Percentiles rank a stretch among this genome's conserved stretches.
Conservation (phyloP, 2,329 filamentous ascomycete species). For the Chaetomiaceae sp. region DNA sequence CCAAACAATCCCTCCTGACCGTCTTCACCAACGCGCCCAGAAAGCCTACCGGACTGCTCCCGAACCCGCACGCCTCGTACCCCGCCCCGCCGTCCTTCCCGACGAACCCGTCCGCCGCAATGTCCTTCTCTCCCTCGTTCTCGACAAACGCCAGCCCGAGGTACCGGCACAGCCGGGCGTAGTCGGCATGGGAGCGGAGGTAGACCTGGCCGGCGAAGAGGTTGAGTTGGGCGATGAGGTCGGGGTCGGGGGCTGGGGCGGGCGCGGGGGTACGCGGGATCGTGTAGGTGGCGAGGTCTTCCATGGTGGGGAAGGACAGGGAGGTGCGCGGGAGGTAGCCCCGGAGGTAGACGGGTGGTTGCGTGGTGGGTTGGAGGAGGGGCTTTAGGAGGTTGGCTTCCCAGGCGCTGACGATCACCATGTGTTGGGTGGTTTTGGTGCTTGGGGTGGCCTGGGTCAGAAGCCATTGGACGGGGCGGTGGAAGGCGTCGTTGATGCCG, state of each 20-base stretch:
- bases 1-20: constrained; percentile 27
- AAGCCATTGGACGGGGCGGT: constrained; percentile 53
- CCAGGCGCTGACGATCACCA: constrained; percentile 56
- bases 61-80: constrained; percentile 27
- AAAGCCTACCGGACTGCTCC: constrained; percentile 36
- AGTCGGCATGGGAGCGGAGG: constrained; percentile 50
- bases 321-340: constrained; percentile 21
- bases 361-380: constrained; percentile 40
- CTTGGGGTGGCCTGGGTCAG: constrained; percentile 33
- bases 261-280: constrained; percentile 23
- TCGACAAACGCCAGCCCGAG: constrained; percentile 44
- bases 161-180: constrained; percentile 46
- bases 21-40: constrained; percentile 34
- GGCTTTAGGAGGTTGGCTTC: constrained; percentile 54
- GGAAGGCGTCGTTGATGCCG: constrained; percentile 31
- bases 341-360: constrained; percentile 8
- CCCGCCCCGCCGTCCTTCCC: constrained; percentile 16
- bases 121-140: constrained; percentile 20
- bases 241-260: constrained; percentile 39
- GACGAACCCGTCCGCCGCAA: constrained; percentile 36
- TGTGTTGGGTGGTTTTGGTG: not conserved
- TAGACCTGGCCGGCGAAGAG: constrained; percentile 68
- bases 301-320: constrained; percentile 17
- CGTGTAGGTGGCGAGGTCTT: constrained; percentile 18
- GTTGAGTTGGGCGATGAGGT: constrained; percentile 49